Evolutionary conservation across 2,329 filamentous ascomycete species (phyloP), one percentile per base, ranked within the genome.

Genomic region (Verticillium albo-atrum): DNA sequence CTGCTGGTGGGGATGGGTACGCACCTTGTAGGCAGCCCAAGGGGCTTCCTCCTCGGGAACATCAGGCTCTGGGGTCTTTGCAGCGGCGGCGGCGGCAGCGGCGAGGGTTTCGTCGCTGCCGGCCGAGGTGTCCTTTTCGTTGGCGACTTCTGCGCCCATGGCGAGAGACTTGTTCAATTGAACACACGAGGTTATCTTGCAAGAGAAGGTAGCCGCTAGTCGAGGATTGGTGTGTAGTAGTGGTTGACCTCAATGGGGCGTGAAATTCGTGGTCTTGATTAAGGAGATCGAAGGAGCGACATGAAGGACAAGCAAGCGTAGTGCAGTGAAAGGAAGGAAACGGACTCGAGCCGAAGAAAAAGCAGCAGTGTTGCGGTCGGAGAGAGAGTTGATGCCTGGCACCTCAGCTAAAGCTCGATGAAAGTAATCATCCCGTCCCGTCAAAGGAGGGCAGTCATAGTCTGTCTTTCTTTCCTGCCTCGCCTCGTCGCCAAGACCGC

Each of bases 1-100:
- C 14, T 47, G 7, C 9, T 10, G 9, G 14, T 35, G 15, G 14
- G 6, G 25, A 54, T 23, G 14, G 9, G 27, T 35, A 23, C 53
- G 6, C 59, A 65, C 63, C 58, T 61, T 53, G 50, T 65, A 65
- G 26, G 64, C 64, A 26, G 61, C 61, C 55, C 63, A 64, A 23
- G 64, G 58, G 23, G 57, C 58, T 17, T 61, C 61, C 30, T 65
- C 63, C 6, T 58, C 54, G 15, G 62, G 57, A 1, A 58, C 50
- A 20, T 58, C 60, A 23, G 61, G 56, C 20, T 59, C 54, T 3
- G 60, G 61, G 6, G 59, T 52, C n/a, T 55, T 42, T 3, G 52
- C 26, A 23, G 47, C 30, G 35, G 57, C 37, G 10, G 54, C 4
- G 10, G 51, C 52, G 17, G 28, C 52, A 4, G 51, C 52, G 17